Conservation (phyloP, 2,329 filamentous ascomycete genomes). For the Fusarium camptoceras region DNA sequence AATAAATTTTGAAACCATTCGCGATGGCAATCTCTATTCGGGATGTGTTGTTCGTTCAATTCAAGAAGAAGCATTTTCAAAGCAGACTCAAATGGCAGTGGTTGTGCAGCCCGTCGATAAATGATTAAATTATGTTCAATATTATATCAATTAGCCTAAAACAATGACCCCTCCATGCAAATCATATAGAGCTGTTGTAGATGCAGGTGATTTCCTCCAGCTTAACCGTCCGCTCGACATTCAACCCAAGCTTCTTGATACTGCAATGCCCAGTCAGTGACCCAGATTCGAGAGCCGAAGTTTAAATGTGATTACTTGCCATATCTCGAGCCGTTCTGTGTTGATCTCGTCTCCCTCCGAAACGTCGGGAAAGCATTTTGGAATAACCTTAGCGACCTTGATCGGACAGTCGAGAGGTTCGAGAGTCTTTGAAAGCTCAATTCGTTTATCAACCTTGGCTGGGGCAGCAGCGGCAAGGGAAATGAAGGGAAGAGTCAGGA, state of each 20-base stretch:
- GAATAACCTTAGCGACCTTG: neutral
- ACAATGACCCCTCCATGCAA: rapidly evolving
- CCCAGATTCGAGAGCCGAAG: rapidly evolving
- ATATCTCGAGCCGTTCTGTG: neutral
- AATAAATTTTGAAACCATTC: too few relatives aligned
- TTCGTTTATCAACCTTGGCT: neutral
- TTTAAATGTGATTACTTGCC: neutral
- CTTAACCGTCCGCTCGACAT: too few relatives aligned
- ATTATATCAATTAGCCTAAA: too few relatives aligned
- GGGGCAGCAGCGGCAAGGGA: neutral
- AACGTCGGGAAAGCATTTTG: neutral
- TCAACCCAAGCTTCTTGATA: neutral
- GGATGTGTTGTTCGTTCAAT: too few relatives aligned
- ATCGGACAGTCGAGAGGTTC: neutral
- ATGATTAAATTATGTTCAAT: too few relatives aligned
- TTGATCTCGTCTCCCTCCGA: neutral
- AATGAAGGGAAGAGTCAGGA: neutral
- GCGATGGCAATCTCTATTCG: too few relatives aligned
- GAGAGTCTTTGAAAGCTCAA: neutral
- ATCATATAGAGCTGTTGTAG: too few relatives aligned
- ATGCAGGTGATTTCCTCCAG: too few relatives aligned
- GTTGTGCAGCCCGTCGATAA: too few relatives aligned
- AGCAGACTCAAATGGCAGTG: too few relatives aligned
- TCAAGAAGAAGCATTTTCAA: too few relatives aligned
- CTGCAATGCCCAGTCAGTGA: neutral